Evolutionary conservation across 2,329 filamentous ascomycete genomes (phyloP).

Genomic region (Plenodomus tracheiphilus): DNA sequence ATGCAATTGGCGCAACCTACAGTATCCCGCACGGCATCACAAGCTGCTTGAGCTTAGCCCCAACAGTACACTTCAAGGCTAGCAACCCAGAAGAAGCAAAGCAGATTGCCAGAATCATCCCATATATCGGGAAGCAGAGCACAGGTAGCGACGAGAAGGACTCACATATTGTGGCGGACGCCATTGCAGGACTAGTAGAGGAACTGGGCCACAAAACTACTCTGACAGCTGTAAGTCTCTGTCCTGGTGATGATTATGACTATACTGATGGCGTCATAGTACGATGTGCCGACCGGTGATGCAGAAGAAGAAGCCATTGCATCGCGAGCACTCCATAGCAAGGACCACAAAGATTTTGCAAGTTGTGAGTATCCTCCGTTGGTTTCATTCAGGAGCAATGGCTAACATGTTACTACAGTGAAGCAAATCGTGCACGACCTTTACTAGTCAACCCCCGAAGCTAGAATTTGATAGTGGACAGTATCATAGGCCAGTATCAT

Average conservation of each 20-base stretch:
- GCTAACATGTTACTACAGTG: conserved; percentile 25
- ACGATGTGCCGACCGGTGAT: conserved; percentile 41
- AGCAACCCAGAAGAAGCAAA: conserved; percentile 51
- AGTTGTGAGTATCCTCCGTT: conserved; percentile 27
- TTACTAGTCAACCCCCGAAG: conserved; percentile 19
- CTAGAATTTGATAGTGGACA: neutral
- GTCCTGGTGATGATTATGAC: too few relatives aligned
- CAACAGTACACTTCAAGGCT: conserved; percentile 58
- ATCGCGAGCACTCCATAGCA: conserved; percentile 38
- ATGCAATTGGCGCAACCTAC: conserved; percentile 60
- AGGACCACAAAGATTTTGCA: conserved; percentile 43
- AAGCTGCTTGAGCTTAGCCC: conserved; percentile 57
- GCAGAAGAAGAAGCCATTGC: conserved; percentile 44
- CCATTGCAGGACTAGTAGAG: conserved; percentile 51
- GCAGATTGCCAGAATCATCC: conserved; percentile 52
- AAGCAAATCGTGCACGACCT: conserved; percentile 39
- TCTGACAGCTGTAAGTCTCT: conserved; percentile 35
- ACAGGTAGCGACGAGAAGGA: conserved; percentile 51
- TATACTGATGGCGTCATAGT: conserved; percentile 29
- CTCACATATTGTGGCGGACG: conserved; percentile 49
- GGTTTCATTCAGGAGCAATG: too few relatives aligned
- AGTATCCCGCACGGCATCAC: conserved; percentile 61
- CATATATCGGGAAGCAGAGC: conserved; percentile 49
- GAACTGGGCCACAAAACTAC: conserved; percentile 47
- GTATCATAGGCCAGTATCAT: neutral